Percentiles rank a stretch among this genome's conserved stretches.
phyloP scores from a whole-genome alignment of 306 rosid species.

The Rubus idaeus region DNA sequence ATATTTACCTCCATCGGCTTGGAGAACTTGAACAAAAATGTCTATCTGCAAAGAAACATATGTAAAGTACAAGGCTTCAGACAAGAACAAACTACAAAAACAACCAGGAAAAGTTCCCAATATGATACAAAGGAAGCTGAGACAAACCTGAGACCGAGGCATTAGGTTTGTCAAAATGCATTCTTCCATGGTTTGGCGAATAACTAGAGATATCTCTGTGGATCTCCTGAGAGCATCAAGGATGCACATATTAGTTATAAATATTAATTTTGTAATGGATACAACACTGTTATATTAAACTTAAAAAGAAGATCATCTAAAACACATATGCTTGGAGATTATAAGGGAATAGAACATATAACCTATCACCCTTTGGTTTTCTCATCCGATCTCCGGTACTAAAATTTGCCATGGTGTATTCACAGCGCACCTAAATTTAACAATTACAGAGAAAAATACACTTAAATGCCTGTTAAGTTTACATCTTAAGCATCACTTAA shows the following conservation, averaged over 20 bases:
- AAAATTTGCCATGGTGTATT: slow-evolving; percentile 92
- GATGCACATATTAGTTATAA: slow-evolving; percentile 17
- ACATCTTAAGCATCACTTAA: slow-evolving; percentile 9
- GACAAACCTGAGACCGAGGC: slow-evolving; percentile 94
- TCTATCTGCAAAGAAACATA: slow-evolving; percentile 58
- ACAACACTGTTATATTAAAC: neutral
- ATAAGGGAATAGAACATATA: slow-evolving; percentile 14
- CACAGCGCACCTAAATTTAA: slow-evolving; percentile 68
- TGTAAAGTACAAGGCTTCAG: slow-evolving; percentile 23
- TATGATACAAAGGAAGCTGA: slow-evolving; percentile 53
- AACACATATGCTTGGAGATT: neutral
- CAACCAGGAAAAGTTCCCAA: slow-evolving; percentile 24
- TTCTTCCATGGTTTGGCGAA: slow-evolving; percentile 90
- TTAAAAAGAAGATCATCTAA: neutral
- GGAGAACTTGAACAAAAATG: slow-evolving; percentile 90
- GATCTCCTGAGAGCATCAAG: slow-evolving; percentile 67
- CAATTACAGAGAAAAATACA: neutral
- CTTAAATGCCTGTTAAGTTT: neutral
- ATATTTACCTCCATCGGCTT: slow-evolving; percentile 88
- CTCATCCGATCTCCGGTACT: slow-evolving; percentile 93
- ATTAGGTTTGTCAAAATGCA: slow-evolving; percentile 78
- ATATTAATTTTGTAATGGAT: neutral
- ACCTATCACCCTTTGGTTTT: slow-evolving; percentile 94
- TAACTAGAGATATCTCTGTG: slow-evolving; percentile 88
- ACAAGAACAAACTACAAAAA: slow-evolving; percentile 12